phyloP scores from a whole-genome alignment of 495 filamentous ascomycete genomes.

The Xanthoparmelia taractica region DNA sequence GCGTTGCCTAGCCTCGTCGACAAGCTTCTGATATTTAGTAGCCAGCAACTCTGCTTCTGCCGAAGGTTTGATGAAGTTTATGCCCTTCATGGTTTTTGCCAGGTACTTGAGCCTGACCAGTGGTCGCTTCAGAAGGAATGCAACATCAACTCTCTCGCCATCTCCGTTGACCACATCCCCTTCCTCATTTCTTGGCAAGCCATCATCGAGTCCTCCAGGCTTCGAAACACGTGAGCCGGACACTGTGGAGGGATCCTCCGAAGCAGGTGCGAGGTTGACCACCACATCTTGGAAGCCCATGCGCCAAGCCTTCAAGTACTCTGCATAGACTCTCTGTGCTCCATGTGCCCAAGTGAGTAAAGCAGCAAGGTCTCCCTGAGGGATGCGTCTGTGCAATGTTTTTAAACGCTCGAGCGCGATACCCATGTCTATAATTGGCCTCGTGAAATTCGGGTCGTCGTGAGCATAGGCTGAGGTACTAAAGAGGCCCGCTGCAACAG shows the following conservation, averaged over 20 bases:
- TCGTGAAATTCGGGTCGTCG: slow-evolving; percentile 60
- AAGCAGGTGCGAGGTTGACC: slow-evolving; percentile 76
- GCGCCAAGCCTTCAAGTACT: slow-evolving; percentile 86
- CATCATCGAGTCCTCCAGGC: slow-evolving; percentile 55
- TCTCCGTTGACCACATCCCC: slow-evolving; percentile 70
- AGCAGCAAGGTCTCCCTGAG: slow-evolving; percentile 56
- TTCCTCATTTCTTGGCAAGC: slow-evolving; percentile 65
- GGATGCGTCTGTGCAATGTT: slow-evolving; percentile 68
- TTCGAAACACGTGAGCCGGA: slow-evolving; percentile 35
- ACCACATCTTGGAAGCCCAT: slow-evolving; percentile 93
- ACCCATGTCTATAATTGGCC: slow-evolving; percentile 92
- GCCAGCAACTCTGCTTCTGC: slow-evolving; percentile 50
- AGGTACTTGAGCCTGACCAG: slow-evolving; percentile 84
- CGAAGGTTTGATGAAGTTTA: slow-evolving; percentile 50
- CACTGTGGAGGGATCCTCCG: slow-evolving; percentile 39
- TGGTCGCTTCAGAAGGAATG: slow-evolving; percentile 82
- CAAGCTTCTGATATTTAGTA: slow-evolving; percentile 57
- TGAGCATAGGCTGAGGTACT: slow-evolving; percentile 42
- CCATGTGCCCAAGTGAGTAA: slow-evolving; percentile 74
- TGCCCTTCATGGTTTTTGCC: slow-evolving; percentile 70
- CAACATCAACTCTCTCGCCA: slow-evolving; percentile 90
- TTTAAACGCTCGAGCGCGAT: slow-evolving; percentile 78
- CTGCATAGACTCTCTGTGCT: slow-evolving; percentile 68
- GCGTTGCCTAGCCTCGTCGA: slow-evolving; percentile 66
- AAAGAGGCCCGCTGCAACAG: slow-evolving; percentile 62